phyloP scores from a whole-genome alignment of 2,329 filamentous ascomycete species.

The Endoconidiophora polonica region DNA sequence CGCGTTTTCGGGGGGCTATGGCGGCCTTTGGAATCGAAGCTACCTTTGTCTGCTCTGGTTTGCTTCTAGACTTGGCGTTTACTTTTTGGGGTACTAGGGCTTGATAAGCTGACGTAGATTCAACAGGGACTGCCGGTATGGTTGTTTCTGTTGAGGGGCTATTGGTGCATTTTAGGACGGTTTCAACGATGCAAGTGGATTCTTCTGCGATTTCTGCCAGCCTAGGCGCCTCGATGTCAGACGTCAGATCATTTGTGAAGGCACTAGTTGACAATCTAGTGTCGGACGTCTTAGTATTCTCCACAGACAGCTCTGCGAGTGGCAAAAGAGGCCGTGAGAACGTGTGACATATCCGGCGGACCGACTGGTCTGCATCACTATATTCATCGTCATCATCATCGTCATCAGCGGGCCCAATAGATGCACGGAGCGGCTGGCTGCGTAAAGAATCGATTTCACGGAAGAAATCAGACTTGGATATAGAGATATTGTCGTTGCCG shows the following conservation, averaged over 20 bases:
- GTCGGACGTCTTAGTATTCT: neutral
- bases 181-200: neutral
- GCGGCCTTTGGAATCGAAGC: neutral
- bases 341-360: neutral
- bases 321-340: neutral
- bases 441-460: neutral
- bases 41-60: neutral
- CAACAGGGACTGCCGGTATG: neutral
- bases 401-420: neutral
- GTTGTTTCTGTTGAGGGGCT: too few relatives aligned
- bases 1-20: neutral
- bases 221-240: neutral
- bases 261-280: neutral
- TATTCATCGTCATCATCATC: neutral
- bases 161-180: neutral
- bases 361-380: neutral
- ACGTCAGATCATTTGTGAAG: neutral
- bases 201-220: neutral
- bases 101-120: neutral
- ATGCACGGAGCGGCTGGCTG: neutral
- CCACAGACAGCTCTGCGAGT: too few relatives aligned
- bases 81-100: neutral
- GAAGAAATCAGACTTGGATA: slow-evolving; percentile 2
- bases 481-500: neutral
- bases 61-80: neutral